Evolutionary conservation across 768 basidiomycete genomes (phyloP).

Genomic region (Naganishia friedmannii): DNA sequence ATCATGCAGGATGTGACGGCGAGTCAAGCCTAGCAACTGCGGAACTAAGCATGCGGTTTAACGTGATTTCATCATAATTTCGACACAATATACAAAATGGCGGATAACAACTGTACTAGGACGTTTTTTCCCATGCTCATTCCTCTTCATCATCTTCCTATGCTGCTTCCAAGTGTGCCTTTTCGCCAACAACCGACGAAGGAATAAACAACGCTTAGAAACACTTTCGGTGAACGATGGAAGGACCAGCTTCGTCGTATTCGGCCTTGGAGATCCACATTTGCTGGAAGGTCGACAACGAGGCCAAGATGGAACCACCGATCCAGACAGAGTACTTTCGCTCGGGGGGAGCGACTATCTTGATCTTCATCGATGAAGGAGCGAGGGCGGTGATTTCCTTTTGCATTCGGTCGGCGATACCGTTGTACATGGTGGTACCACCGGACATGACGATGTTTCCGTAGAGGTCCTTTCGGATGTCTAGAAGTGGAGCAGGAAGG

Average conservation of each 20-base stretch:
- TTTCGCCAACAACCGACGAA: not conserved
- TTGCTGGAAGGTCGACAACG: conserved; percentile 92
- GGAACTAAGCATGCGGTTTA: conserved; percentile 20
- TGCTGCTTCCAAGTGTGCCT: conserved; percentile 7
- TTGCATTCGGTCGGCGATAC: conserved; percentile 93
- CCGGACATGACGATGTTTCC: conserved; percentile 85
- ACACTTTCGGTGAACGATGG: conserved; percentile 54
- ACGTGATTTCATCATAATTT: conserved; percentile 27
- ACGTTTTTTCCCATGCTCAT: conserved; percentile 26
- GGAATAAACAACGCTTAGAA: conserved; percentile 42
- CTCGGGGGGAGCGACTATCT: conserved; percentile 90
- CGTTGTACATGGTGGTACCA: conserved; percentile 93
- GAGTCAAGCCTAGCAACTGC: too few species aligned
- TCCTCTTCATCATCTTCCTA: conserved; percentile 18
- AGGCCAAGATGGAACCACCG: conserved; percentile 61
- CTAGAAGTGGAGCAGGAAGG: conserved; percentile 50
- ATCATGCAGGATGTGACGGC: too few species aligned
- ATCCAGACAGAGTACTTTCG: conserved; percentile 96
- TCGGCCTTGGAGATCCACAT: conserved; percentile 66
- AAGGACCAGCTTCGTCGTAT: conserved; percentile 47
- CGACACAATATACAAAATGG: conserved; percentile 22
- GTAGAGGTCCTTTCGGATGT: conserved; percentile 71
- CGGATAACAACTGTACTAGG: conserved; percentile 22
- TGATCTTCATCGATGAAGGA: conserved; percentile 90
- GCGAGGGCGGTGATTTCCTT: conserved; percentile 83